These are phyloP conservation scores for Chlamydomonas sp. DNA, from an alignment of 139 green algal species.

Conservation along the genomic window DNA sequence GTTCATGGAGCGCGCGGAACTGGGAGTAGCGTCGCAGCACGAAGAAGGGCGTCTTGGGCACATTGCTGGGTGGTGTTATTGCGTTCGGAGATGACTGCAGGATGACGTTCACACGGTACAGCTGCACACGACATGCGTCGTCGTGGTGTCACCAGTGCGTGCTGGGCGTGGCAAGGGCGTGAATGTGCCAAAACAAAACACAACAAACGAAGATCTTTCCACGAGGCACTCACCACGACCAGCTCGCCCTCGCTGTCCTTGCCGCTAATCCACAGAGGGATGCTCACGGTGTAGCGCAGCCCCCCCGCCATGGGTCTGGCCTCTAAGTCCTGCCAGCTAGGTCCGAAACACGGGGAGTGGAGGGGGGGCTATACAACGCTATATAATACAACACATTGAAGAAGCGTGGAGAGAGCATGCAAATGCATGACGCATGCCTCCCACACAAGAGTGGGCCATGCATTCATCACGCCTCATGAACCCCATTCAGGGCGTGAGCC, in stretches of 20 bases:
- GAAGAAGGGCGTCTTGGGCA: constrained; percentile 31
- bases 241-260: constrained; percentile 41
- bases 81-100: constrained; percentile 25
- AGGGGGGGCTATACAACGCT: too few species aligned
- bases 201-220: too few species aligned
- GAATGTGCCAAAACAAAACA: too few species aligned
- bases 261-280: constrained; percentile 40
- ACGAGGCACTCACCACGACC: constrained; percentile 31
- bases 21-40: constrained; percentile 50
- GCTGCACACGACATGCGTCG: constrained; percentile 18
- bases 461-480: too few species aligned
- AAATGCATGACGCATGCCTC: not conserved
- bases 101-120: constrained; percentile 51
- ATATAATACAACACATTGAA: too few species aligned
- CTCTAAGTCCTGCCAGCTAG: too few species aligned
- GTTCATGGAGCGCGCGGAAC: constrained; percentile 41
- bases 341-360: too few species aligned
- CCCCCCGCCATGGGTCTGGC: not conserved
- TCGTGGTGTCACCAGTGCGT: too few species aligned
- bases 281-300: constrained; percentile 40
- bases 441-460: too few species aligned
- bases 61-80: too few species aligned
- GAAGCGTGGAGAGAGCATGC: not conserved
- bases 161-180: not conserved
- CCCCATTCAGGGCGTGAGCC: too few species aligned